These are phyloP conservation scores for Coemansia reversa DNA, from an alignment of 192 early-diverging fungal genomes.

Conservation along the genomic window DNA sequence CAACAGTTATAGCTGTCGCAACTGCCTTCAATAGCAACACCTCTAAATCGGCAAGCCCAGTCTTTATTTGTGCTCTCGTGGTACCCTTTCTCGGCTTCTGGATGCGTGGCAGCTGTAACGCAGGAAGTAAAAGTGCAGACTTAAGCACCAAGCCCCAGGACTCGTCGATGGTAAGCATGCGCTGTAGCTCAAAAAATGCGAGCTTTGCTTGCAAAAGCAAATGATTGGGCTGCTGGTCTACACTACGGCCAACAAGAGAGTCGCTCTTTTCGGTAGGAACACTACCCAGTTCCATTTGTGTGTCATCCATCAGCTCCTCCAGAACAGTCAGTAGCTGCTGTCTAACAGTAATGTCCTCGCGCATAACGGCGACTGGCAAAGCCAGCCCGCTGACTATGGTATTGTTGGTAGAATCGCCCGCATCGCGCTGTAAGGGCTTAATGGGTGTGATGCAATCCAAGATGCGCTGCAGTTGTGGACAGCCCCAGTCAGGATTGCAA, in stretches of 20 bases:
- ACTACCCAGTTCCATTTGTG: background rate
- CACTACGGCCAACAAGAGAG: background rate
- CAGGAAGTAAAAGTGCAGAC: conserved; percentile 33
- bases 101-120: conserved; percentile 11
- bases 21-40: conserved; percentile 12
- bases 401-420: background rate
- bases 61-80: conserved; percentile 18
- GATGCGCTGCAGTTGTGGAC: conserved; percentile 26
- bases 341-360: conserved; percentile 25
- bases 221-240: conserved; percentile 37
- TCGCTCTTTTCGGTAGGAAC: background rate
- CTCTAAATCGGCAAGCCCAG: conserved; percentile 28
- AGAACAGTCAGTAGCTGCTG: conserved; percentile 17
- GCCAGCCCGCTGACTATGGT: background rate
- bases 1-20: conserved; percentile 24
- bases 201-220: conserved; percentile 32
- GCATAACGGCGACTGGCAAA: conserved; percentile 11
- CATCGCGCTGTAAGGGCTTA: background rate
- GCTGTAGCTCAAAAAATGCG: conserved; percentile 26
- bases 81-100: conserved; percentile 38
- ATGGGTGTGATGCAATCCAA: conserved; percentile 4
- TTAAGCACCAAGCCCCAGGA: conserved; percentile 20
- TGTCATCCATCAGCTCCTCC: background rate
- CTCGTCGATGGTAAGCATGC: conserved; percentile 6
- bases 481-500: background rate